Conservation (phyloP, 306 rosid genomes). For the Styphnolobium japonicum region DNA sequence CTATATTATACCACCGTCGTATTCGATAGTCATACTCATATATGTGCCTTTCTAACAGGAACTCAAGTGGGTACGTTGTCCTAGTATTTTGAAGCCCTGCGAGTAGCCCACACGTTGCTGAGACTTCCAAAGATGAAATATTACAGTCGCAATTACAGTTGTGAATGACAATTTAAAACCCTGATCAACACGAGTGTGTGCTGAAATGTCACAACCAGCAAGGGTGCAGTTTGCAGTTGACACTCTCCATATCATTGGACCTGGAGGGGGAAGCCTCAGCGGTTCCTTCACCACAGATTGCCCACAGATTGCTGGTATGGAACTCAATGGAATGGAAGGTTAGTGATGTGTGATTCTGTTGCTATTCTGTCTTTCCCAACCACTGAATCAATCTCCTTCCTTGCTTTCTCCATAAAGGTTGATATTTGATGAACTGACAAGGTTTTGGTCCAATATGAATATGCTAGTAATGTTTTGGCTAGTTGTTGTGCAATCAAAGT, state of each 20-base stretch:
- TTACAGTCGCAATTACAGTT: too few species aligned
- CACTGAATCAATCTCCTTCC: conserved; percentile 39
- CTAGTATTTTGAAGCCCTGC: conserved; percentile 49
- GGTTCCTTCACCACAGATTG: conserved; percentile 54
- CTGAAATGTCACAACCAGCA: conserved; percentile 41
- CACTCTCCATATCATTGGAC: conserved; percentile 47
- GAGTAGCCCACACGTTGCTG: conserved; percentile 55
- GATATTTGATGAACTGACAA: too few species aligned
- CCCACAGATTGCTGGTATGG: too few species aligned
- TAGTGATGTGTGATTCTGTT: conserved; percentile 42
- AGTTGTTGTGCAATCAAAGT: too few species aligned
- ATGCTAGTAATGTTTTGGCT: too few species aligned
- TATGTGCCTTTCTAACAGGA: conserved; percentile 46
- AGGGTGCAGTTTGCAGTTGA: conserved; percentile 33
- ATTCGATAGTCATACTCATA: too few species aligned
- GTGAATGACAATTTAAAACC: too few species aligned
- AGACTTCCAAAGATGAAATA: too few species aligned
- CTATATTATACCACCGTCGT: too few species aligned
- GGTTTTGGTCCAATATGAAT: too few species aligned
- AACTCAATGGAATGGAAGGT: too few species aligned
- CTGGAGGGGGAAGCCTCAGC: conserved; percentile 52
- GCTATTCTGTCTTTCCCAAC: conserved; percentile 36
- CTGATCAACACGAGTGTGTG: conserved; percentile 39
- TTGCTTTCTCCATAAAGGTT: conserved; percentile 47
- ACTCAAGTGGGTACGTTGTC: conserved; percentile 44